These are phyloP conservation scores for Phialemoniopsis sp. DNA, from an alignment of 2,329 filamentous ascomycete species.

Conservation along the genomic window DNA sequence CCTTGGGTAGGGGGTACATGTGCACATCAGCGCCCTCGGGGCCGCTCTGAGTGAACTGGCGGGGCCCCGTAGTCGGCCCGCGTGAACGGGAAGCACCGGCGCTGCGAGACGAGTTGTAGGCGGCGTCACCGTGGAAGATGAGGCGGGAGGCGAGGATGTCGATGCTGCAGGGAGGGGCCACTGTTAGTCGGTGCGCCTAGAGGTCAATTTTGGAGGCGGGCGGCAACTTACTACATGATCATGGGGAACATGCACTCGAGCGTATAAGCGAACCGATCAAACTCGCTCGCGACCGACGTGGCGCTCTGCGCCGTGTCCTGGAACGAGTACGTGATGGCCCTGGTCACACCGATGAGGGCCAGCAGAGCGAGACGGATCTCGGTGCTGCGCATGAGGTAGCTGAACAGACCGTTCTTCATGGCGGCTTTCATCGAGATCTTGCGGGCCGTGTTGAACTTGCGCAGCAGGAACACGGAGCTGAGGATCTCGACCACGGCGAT, in stretches of 20 bases:
- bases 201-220: too few relatives aligned
- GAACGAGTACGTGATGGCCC: slow-evolving; percentile 36
- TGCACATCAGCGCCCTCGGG: too few relatives aligned
- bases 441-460: slow-evolving; percentile 27
- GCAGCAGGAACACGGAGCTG: slow-evolving; percentile 32
- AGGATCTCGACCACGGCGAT: slow-evolving; percentile 35
- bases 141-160: neutral
- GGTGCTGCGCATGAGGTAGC: slow-evolving; percentile 32
- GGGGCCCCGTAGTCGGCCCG: too few relatives aligned
- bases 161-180: slow-evolving; percentile 7
- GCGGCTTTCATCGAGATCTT: slow-evolving; percentile 21
- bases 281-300: slow-evolving; percentile 26
- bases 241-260: slow-evolving; percentile 36
- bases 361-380: slow-evolving; percentile 32
- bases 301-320: slow-evolving; percentile 29
- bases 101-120: too few relatives aligned
- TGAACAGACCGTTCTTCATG: slow-evolving; percentile 25
- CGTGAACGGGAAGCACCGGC: too few relatives aligned
- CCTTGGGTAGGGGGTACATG: too few relatives aligned
- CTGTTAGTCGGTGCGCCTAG: neutral
- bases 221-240: slow-evolving; percentile 34
- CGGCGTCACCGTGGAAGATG: neutral
- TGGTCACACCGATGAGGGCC: slow-evolving; percentile 29
- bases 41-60: too few relatives aligned
- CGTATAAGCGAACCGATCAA: slow-evolving; percentile 35